Conservation (phyloP, 164 flowering plant genomes). For the Piper betle region DNA sequence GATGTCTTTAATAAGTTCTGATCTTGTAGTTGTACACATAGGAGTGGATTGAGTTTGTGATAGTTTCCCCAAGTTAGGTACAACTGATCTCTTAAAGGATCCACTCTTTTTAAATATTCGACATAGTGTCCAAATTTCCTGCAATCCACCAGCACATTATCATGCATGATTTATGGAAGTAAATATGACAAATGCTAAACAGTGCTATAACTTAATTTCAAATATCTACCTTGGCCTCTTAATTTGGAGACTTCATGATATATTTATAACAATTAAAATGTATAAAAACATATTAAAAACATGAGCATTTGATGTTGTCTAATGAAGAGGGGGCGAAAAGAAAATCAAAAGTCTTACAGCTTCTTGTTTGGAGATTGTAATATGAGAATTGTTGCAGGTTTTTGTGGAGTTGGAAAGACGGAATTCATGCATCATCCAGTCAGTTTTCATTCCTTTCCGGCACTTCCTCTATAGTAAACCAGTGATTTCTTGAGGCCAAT, state of each 20-base stretch:
- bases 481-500: constrained; percentile 88
- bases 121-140: neutral
- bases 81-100: neutral
- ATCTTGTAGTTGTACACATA: neutral
- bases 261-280: no score
- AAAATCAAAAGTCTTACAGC: neutral
- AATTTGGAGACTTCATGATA: no score
- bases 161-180: no score
- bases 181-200: no score
- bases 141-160: neutral
- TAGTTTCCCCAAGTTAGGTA: neutral
- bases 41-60: neutral
- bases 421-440: constrained; percentile 99
- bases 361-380: neutral
- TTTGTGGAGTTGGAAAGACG: constrained; percentile 49
- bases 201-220: no score
- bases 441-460: constrained; percentile 93
- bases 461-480: constrained; percentile 81
- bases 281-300: no score
- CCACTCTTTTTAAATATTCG: neutral
- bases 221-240: no score
- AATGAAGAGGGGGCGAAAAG: neutral
- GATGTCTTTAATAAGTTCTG: no score
- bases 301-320: no score
- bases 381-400: neutral